Base-by-base conservation (phyloP, 2,329 filamentous ascomycete species). In the Colletotrichum salicis region DNA sequence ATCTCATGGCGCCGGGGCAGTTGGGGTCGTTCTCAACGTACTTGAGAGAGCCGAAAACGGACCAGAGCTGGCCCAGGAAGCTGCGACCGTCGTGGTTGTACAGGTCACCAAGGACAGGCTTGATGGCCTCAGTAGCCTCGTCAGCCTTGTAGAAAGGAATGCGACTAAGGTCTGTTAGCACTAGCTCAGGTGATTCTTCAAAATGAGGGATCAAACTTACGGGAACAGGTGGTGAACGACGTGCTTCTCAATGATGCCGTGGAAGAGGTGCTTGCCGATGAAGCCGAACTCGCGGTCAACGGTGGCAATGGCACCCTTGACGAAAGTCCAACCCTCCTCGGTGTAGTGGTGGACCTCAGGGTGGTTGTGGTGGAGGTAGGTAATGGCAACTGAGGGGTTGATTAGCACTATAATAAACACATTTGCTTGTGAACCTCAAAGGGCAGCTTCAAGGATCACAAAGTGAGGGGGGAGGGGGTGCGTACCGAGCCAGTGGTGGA, bases 331-430 rank as follows among this genome's bases (percentile, higher is more conserved):
- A 61, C 84, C 83, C 54, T 86, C 84, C 10, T 84, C 82, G 35
- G 85, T 84, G 79, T 88, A 90, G 75, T 90, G 86, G 3, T 86
- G 85, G 33, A 82, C 76, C 41, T 83, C 80, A n/a, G 82, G 82
- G 78, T 93, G 89, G 67, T 90, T 92, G 85, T 94, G 92, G 81
- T 94, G 92, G 24, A 94, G 90, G 81, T 92, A 94, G 59, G 92
- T 94, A 78, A 94, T 93, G 74, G 91, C 91, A 24, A 94, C 91
- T 90, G 27, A 52, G 45, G 22, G 11, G 51, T 37, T n/a, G 24
- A 41, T 70, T 33, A 54, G 31, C 48, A 35, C 37, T 29, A 37
- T 45, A 4, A 31, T 37, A 37, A 24, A 13, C 13, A 37, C 12
- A 12, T 19, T 48, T 12, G n/a, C 19, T 45, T 31, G 15, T 12